Conservation (phyloP, 306 rosid species). For the Citrullus amarus region DNA sequence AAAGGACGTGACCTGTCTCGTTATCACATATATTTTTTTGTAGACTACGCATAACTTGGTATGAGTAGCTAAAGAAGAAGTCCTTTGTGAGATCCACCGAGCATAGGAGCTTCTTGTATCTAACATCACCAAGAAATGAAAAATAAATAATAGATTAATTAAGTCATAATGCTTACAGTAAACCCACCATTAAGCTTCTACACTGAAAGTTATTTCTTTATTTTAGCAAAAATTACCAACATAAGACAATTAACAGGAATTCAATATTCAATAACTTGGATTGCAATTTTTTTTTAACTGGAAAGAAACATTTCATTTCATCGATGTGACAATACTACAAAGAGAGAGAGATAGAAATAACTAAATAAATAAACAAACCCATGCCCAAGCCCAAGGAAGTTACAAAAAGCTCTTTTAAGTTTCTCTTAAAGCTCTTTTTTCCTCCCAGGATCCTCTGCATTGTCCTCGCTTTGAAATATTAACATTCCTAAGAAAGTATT, state of each 20-base stretch:
- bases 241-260: not conserved
- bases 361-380: too few relatives aligned
- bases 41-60: constrained; percentile 87
- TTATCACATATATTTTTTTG: constrained; percentile 70
- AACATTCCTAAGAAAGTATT: too few relatives aligned
- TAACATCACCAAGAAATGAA: constrained; percentile 39
- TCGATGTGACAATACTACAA: too few relatives aligned
- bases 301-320: too few relatives aligned
- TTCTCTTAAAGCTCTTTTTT: too few relatives aligned
- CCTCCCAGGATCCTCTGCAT: too few relatives aligned
- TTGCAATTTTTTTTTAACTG: not conserved
- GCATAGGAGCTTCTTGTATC: constrained; percentile 99
- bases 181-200: not conserved
- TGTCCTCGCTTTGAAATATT: too few relatives aligned
- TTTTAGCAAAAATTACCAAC: not conserved
- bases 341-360: too few relatives aligned
- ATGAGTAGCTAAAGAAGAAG: constrained; percentile 98
- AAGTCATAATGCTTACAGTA: not conserved
- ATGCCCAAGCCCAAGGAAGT: too few relatives aligned
- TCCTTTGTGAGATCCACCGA: constrained; percentile 96
- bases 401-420: too few relatives aligned
- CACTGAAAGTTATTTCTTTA: not conserved
- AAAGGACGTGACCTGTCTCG: constrained; percentile 38
- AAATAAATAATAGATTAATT: constrained; percentile 22
- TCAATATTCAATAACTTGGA: not conserved